Evolutionary conservation across 768 basidiomycete genomes (phyloP), one percentile per base, ranked within the genome.

Genomic region (Tylopilus rubrobrunneus): DNA sequence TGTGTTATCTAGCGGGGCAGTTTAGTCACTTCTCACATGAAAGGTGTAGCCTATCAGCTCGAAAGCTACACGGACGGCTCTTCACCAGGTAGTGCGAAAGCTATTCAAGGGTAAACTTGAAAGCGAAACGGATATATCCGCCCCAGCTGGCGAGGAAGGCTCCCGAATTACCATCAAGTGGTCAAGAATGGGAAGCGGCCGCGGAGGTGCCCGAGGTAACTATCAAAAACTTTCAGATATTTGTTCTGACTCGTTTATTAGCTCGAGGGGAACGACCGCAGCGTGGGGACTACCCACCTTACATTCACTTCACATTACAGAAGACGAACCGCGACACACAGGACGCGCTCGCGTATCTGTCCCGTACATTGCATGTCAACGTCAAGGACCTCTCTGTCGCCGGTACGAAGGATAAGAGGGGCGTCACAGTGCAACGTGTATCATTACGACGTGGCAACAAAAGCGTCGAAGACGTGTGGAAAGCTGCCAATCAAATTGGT

Each of bases 261-360:
- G 67, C 61, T 40, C 63, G 70, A 60, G 72, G 74, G 21, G 76
- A 76, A 49, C 78, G 79, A 40, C 63, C 74, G 25, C 74, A 81
- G 43, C 80, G 87, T 41, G 85, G 85, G 23, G 80, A 77, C 23
- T 88, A 83, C 59, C 89, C 89, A 53, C 89, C 87, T 0, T 99
- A 89, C 66, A 92, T 98, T 58, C 94, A 98, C 66, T 97, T 98
- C 69, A 97, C 92, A 1, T 74, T 99, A 33, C 94, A 96, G 67
- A 99, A 99, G 73, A 91, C 94, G 21, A 99, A 99, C 67, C 86
- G 97, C 42, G 97, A 99, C 65, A 97, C 93, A 4, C 94, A 97
- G 65, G 97, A 98, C 65, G 92, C 92, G 2, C 81, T 99, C 21
- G 78, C 82, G 1, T 78, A 95, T 62, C 73, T 99, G 31, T 77